These are phyloP conservation scores for Daldinia loculata DNA, from an alignment of 495 filamentous ascomycete genomes.

Conservation along the genomic window DNA sequence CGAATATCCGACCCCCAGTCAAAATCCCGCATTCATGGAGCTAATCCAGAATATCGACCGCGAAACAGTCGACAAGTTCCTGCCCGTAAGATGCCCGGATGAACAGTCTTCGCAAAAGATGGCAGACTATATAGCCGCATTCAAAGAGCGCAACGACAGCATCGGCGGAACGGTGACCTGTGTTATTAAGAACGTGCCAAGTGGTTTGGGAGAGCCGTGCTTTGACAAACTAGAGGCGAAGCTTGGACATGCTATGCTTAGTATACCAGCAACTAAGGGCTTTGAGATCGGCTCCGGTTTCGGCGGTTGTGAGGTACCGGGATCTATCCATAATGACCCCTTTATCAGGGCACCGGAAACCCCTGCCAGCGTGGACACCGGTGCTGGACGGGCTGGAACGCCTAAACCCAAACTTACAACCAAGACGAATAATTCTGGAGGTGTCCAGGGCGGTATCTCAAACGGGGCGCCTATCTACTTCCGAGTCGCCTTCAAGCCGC, in stretches of 20 bases:
- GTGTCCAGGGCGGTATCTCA: conserved; percentile 95
- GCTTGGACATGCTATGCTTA: conserved; percentile 95
- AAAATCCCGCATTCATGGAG: conserved; percentile 84
- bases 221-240: conserved; percentile 97
- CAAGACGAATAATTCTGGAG: conserved; percentile 95
- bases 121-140: conserved; percentile 81
- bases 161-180: conserved; percentile 97
- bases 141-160: conserved; percentile 83
- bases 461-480: conserved; percentile 97
- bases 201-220: conserved; percentile 89
- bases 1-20: conserved; percentile 73
- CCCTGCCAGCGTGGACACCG: conserved; percentile 49
- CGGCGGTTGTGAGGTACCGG: conserved; percentile 84
- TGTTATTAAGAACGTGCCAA: conserved; percentile 89
- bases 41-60: conserved; percentile 79
- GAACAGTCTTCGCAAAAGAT: conserved; percentile 70
- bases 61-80: conserved; percentile 79
- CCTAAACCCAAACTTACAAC: conserved; percentile 72
- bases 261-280: conserved; percentile 95
- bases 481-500: conserved; percentile 92
- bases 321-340: conserved; percentile 92
- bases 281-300: conserved; percentile 98
- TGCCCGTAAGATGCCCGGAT: conserved; percentile 88
- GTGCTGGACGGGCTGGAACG: conserved; percentile 48
- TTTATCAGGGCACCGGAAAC: conserved; percentile 68